Evolutionary conservation across 2,329 filamentous ascomycete genomes (phyloP), one percentile per base, ranked within the genome.

Genomic region (Cercospora janseana): DNA sequence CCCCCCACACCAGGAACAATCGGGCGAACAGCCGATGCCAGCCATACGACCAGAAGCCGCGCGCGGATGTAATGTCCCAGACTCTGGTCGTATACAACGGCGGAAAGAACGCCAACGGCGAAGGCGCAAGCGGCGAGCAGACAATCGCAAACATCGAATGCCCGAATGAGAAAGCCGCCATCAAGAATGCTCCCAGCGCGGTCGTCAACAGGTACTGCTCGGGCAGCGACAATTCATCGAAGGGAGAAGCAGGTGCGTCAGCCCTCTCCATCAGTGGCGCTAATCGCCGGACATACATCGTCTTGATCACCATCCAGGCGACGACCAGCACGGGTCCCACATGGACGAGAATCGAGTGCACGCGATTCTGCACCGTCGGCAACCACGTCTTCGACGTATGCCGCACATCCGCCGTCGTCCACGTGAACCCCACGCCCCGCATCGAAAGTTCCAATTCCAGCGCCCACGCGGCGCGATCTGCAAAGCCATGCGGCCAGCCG

Each of bases 1-100:
- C 68, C 4, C 72, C 72, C 49, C 72, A 74, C 4, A 74, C 72
- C 4, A 73, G 63, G 52, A 74, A 74, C 13, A 74, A 56, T 6
- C 72, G 63, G 2, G 71, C 71, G 47, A 74, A 74, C 0, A 74
- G 60, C 4, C 71, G 63, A 56, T 74, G 72, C 72, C 72, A 74
- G 16, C 72, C 72, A 42, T 72, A 72, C 5, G 67, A 69, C 72
- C 71, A 73, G 58, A 74, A 74, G 8, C 57, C 57, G 16, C 71
- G 60, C 5, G 73, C 70, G 1, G 64, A 67, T 0, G 60, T 66
- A 31, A 74, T 63, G 24, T 70, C 65, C 72, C 72, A 74, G 6
- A 71, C 61, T 6, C 68, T 61, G 0, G 62, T 70, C 3, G 70
- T 72, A 53, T 74, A 74, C 0, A 74, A 61, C n/a, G 71, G 70